A percentile compares a stretch with the other conserved stretches of the same genome.
Conservation (phyloP, 306 rosid genomes). For the Gastrolobium bilobum region DNA sequence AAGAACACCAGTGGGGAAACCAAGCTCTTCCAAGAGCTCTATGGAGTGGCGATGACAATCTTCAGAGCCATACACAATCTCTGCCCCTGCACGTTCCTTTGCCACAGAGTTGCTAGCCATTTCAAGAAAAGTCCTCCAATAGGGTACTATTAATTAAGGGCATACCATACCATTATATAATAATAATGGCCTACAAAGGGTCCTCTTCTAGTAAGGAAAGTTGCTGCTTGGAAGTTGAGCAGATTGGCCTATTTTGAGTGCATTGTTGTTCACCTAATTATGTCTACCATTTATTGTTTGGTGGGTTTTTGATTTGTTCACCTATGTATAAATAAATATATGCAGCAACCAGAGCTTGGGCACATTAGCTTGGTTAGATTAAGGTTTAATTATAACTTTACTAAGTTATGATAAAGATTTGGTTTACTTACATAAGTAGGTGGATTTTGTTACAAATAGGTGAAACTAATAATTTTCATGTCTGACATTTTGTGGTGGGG, state of each 20-base stretch:
- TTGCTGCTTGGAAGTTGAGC: conserved; percentile 55
- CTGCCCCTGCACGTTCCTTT: conserved; percentile 71
- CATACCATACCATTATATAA: conserved; percentile 22
- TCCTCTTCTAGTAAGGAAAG: conserved; percentile 7
- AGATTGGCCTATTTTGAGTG: not conserved
- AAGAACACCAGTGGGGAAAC: conserved; percentile 81
- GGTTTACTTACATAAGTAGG: conserved; percentile 5
- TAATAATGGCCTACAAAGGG: not conserved
- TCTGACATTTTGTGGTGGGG: not conserved
- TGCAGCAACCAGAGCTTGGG: not conserved
- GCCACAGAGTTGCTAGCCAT: conserved; percentile 44
- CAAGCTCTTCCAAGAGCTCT: conserved; percentile 72
- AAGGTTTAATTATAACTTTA: not conserved
- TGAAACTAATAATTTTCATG: conserved; percentile 14
- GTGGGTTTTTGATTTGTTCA: conserved; percentile 26
- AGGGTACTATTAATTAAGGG: not conserved
- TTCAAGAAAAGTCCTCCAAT: not conserved
- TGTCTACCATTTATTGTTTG: not conserved
- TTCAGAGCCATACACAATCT: conserved; percentile 69
- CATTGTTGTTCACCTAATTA: conserved; percentile 57
- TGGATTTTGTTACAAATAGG: conserved; percentile 38
- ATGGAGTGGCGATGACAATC: conserved; percentile 64
- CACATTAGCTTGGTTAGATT: not conserved
- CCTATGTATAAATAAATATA: not conserved
- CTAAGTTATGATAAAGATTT: not conserved